phyloP scores from a whole-genome alignment of 768 basidiomycete species.

The Tubosaeta sp. region DNA sequence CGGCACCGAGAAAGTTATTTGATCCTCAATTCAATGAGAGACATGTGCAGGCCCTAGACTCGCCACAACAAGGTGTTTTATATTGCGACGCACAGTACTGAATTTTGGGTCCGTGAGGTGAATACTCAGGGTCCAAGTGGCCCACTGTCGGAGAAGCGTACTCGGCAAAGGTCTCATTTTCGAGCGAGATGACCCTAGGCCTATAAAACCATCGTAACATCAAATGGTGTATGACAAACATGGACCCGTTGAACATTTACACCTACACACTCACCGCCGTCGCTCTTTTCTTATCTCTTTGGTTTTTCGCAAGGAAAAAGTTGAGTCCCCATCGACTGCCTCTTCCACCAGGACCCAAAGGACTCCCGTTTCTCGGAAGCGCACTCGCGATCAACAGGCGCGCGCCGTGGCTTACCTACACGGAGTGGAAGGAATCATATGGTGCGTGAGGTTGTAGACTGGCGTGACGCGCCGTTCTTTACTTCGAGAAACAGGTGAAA shows the following conservation, averaged over 20 bases:
- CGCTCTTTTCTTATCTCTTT: background rate
- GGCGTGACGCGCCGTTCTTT: background rate
- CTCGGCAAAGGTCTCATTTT: background rate
- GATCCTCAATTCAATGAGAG: background rate
- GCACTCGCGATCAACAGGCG: slow-evolving; percentile 20
- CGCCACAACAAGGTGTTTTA: no score
- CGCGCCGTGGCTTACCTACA: slow-evolving; percentile 31
- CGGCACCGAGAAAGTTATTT: background rate
- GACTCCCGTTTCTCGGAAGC: slow-evolving; percentile 25
- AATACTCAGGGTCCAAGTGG: no score
- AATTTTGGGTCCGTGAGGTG: no score
- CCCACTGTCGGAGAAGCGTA: no score
- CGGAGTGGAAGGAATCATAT: slow-evolving; percentile 28
- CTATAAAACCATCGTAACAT: background rate
- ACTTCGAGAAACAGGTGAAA: slow-evolving; percentile 12
- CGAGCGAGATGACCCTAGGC: background rate
- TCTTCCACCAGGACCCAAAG: slow-evolving; percentile 29
- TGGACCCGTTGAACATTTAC: slow-evolving; percentile 1
- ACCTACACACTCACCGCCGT: background rate
- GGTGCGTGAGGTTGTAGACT: slow-evolving; percentile 19
- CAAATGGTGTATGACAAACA: background rate
- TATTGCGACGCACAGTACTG: no score
- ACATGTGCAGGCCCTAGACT: no score
- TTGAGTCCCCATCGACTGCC: slow-evolving; percentile 14
- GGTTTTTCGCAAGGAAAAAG: slow-evolving; percentile 4